phyloP scores from a whole-genome alignment of 2,329 filamentous ascomycete genomes.

The Calonectria naviculata region DNA sequence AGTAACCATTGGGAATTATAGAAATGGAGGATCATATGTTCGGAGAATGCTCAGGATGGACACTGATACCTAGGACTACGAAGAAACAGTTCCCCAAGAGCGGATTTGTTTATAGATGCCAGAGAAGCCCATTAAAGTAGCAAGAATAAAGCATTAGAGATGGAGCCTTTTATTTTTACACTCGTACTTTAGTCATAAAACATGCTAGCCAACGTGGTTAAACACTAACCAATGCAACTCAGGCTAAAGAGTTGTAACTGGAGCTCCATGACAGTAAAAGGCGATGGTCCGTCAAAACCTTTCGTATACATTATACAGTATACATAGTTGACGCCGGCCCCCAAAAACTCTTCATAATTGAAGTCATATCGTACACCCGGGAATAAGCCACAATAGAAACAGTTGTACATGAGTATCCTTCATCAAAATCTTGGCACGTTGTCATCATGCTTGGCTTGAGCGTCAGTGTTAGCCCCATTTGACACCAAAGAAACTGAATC shows the following conservation, averaged over 20 bases:
- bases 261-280: too few relatives aligned
- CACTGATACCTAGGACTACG: not conserved
- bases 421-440: not conserved
- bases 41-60: too few relatives aligned
- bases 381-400: not conserved
- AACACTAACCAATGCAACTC: not conserved
- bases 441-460: not conserved
- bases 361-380: not conserved
- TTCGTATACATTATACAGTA: not conserved
- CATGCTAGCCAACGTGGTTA: too few relatives aligned
- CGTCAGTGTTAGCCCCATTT: constrained; percentile 58
- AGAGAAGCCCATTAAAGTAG: not conserved
- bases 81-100: not conserved
- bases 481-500: constrained; percentile 70
- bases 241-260: not conserved
- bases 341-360: not conserved
- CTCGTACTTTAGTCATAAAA: too few relatives aligned
- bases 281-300: too few relatives aligned
- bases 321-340: not conserved
- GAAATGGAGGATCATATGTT: not conserved
- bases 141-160: too few relatives aligned
- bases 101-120: not conserved
- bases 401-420: constrained; percentile 3
- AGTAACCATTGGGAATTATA: not conserved
- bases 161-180: too few relatives aligned